Percentiles rank a stretch among this genome's conserved stretches.
These are phyloP conservation scores for Claviceps humidiphila DNA, from an alignment of 2,329 filamentous ascomycete genomes.

Conservation along the genomic window DNA sequence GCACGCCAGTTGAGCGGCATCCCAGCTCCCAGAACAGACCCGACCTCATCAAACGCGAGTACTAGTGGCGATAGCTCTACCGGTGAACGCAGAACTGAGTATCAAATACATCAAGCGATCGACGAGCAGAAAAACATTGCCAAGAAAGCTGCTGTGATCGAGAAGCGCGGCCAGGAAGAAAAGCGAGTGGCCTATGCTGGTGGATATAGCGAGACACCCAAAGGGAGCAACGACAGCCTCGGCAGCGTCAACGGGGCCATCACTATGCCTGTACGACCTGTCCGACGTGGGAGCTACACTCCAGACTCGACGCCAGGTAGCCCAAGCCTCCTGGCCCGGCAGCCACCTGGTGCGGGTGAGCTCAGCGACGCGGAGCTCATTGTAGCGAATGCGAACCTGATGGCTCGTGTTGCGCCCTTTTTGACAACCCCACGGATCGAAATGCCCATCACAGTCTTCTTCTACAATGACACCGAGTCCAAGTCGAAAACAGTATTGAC, in stretches of 20 bases:
- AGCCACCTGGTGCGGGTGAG: conserved; percentile 30
- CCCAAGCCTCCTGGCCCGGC: conserved; percentile 26
- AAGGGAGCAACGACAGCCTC: conserved; percentile 26
- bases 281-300: conserved; percentile 20
- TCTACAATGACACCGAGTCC: conserved; percentile 76
- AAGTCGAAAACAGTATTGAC: conserved; percentile 76
- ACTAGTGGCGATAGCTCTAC: conserved; percentile 5
- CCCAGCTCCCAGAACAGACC: conserved; percentile 46
- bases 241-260: conserved; percentile 13
- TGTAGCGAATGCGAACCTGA: conserved; percentile 72
- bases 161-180: conserved; percentile 57
- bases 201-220: conserved; percentile 57
- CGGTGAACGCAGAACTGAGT: conserved; percentile 11
- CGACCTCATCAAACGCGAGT: conserved; percentile 8
- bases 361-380: conserved; percentile 66
- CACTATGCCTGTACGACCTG: conserved; percentile 11
- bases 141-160: conserved; percentile 63
- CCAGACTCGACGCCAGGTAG: conserved; percentile 29
- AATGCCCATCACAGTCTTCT: conserved; percentile 79
- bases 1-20: conserved; percentile 82
- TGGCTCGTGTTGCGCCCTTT: conserved; percentile 80
- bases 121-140: conserved; percentile 54
- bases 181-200: conserved; percentile 57
- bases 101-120: conserved; percentile 29
- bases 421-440: conserved; percentile 70